A percentile compares a stretch with the other conserved stretches of the same genome.
Evolutionary conservation across 768 basidiomycete species (phyloP).

Genomic region (Amanita subjunquillea): DNA sequence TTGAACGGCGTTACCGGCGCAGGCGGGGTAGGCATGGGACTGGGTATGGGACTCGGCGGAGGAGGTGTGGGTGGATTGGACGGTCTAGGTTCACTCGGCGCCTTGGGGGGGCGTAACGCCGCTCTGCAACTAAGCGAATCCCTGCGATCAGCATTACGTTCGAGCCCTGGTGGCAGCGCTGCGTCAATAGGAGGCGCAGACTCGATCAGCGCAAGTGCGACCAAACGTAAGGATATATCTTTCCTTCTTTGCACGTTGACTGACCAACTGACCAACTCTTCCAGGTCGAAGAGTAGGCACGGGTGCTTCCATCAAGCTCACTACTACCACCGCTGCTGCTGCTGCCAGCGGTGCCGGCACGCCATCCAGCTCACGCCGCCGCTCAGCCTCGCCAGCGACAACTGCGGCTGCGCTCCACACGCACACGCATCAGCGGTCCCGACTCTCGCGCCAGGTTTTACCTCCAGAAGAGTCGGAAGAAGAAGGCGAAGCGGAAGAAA

Average conservation of each 20-base stretch:
- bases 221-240: constrained; percentile 25
- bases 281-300: constrained; percentile 31
- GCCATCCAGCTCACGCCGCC: constrained; percentile 14
- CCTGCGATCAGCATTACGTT: constrained; percentile 27
- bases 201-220: constrained; percentile 16
- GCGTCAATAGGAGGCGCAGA: constrained; percentile 12
- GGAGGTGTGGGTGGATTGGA: neutral
- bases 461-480: constrained; percentile 30
- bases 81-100: neutral
- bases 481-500: constrained; percentile 22
- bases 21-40: neutral
- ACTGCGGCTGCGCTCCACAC: constrained; percentile 19
- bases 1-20: neutral
- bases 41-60: neutral
- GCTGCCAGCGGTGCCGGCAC: constrained; percentile 16
- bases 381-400: constrained; percentile 35
- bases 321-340: constrained; percentile 14
- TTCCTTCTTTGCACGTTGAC: neutral
- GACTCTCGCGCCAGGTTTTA: constrained; percentile 36
- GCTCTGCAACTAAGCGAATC: constrained; percentile 33
- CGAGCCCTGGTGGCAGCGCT: constrained; percentile 20
- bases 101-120: constrained; percentile 16
- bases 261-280: neutral
- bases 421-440: constrained; percentile 29
- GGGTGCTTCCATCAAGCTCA: constrained; percentile 31